phyloP scores from a whole-genome alignment of 768 basidiomycete species.

The Gymnopilus junonius region DNA sequence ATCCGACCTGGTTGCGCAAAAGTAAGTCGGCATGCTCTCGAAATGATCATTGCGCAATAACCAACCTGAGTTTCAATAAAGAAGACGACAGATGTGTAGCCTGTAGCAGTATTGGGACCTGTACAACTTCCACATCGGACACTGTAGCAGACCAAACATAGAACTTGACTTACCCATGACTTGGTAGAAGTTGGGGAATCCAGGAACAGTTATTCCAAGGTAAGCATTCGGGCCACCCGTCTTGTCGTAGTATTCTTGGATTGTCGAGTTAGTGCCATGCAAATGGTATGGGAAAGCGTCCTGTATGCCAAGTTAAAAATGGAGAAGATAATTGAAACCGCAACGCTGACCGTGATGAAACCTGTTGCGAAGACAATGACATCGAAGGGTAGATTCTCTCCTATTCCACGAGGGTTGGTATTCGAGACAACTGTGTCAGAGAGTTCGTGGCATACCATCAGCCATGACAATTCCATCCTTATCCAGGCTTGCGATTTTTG shows the following conservation, averaged over 20 bases:
- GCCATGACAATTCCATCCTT: constrained; percentile 47
- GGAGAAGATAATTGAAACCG: background rate
- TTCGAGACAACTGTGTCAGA: background rate
- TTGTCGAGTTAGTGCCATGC: constrained; percentile 31
- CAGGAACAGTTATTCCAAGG: constrained; percentile 45
- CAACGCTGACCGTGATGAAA: constrained; percentile 23
- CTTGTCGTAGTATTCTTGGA: constrained; percentile 43
- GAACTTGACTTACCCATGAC: constrained; percentile 36
- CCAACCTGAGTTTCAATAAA: constrained; percentile 47
- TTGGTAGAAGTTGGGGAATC: constrained; percentile 51
- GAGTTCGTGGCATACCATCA: constrained; percentile 30
- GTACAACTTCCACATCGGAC: background rate
- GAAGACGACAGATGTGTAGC: constrained; percentile 49
- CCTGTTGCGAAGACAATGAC: constrained; percentile 46
- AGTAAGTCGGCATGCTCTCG: background rate
- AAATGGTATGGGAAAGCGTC: constrained; percentile 39
- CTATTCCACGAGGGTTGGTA: constrained; percentile 22
- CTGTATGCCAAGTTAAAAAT: constrained; percentile 20
- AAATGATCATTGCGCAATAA: background rate
- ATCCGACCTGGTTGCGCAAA: constrained; percentile 37
- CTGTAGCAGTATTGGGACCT: constrained; percentile 51
- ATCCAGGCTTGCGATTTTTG: constrained; percentile 43
- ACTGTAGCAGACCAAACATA: background rate
- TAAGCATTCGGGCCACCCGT: constrained; percentile 49
- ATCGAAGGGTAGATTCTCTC: constrained; percentile 40